phyloP scores from a whole-genome alignment of 805 yeast species.

The Tetrapisispora namnaoensis region DNA sequence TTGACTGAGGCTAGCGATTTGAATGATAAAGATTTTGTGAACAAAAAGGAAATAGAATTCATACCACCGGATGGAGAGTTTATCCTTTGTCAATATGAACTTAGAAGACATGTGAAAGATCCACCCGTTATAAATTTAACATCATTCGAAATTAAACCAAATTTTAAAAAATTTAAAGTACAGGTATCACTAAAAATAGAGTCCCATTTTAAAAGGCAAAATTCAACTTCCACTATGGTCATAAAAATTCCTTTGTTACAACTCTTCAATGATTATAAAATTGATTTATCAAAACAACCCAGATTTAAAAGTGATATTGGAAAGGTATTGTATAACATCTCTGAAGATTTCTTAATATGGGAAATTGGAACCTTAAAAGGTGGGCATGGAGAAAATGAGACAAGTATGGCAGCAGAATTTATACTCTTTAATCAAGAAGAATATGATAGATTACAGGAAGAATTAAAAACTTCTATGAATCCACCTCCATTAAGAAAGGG shows the following conservation, averaged over 20 bases:
- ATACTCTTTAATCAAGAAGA: constrained; percentile 26
- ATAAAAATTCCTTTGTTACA: constrained; percentile 24
- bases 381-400: constrained; percentile 41
- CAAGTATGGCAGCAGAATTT: constrained; percentile 48
- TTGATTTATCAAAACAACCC: constrained; percentile 42
- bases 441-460: constrained; percentile 16
- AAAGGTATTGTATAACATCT: constrained; percentile 59
- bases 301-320: constrained; percentile 68
- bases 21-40: constrained; percentile 21
- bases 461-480: constrained; percentile 26
- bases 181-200: constrained; percentile 17
- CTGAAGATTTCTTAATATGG: constrained; percentile 65
- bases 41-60: constrained; percentile 45
- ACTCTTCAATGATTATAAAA: constrained; percentile 30
- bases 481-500: constrained; percentile 31
- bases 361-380: constrained; percentile 48
- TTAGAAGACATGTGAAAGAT: constrained; percentile 27
- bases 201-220: constrained; percentile 29
- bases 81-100: constrained; percentile 37
- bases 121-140: constrained; percentile 32
- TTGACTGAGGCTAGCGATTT: constrained; percentile 38
- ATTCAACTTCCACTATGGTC: constrained; percentile 26
- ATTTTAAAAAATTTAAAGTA: constrained; percentile 19
- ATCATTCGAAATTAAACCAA: constrained; percentile 18
- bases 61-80: constrained; percentile 89